Percentiles rank a stretch among this genome's conserved stretches.
These are phyloP conservation scores for Vararia minispora DNA, from an alignment of 768 basidiomycete species.

Conservation along the genomic window DNA sequence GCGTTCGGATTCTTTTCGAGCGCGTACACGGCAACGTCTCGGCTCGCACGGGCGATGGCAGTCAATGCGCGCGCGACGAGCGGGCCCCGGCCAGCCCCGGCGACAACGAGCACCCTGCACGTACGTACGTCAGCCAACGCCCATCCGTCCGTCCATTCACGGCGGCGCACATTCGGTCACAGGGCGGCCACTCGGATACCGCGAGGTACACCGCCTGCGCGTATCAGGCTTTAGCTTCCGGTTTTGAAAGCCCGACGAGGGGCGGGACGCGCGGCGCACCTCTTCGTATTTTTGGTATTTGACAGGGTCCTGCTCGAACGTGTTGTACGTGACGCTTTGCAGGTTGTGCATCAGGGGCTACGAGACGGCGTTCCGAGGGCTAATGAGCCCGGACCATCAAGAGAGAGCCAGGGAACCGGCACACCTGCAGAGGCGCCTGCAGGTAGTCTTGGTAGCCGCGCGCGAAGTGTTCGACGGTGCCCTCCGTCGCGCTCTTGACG, in stretches of 20 bases:
- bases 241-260: not conserved
- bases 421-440: slow-evolving; percentile 86
- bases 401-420: slow-evolving; percentile 12
- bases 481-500: slow-evolving; percentile 49
- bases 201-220: slow-evolving; percentile 70
- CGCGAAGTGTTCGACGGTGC: slow-evolving; percentile 83
- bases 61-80: slow-evolving; percentile 75
- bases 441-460: slow-evolving; percentile 92
- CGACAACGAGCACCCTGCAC: slow-evolving; percentile 73
- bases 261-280: slow-evolving; percentile 27
- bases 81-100: slow-evolving; percentile 92
- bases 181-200: slow-evolving; percentile 56
- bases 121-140: not conserved
- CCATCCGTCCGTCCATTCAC: not conserved
- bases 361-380: not conserved
- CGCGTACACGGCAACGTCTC: slow-evolving; percentile 64
- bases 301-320: slow-evolving; percentile 95
- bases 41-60: slow-evolving; percentile 59
- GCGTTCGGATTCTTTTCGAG: slow-evolving; percentile 98
- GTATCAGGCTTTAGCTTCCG: not conserved
- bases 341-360: slow-evolving; percentile 97
- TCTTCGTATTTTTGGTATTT: slow-evolving; percentile 96
- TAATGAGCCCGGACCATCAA: not conserved
- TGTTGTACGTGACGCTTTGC: slow-evolving; percentile 91
- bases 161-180: slow-evolving; percentile 48